Conservation (phyloP, 116 monocot species). For the Phalaenopsis hybrid region DNA sequence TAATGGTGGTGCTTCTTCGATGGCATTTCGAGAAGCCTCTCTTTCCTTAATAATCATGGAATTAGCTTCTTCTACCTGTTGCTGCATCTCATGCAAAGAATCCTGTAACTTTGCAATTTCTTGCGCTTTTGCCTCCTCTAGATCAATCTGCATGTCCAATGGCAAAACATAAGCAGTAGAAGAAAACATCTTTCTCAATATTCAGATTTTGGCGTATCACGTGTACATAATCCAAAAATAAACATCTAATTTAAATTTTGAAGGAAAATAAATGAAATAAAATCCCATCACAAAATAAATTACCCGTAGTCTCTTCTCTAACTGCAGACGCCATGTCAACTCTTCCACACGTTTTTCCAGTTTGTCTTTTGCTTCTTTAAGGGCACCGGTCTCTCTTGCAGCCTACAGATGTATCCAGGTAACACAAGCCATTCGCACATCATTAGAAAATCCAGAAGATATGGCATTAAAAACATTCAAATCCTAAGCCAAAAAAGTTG, state of each 20-base stretch:
- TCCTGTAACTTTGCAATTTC: slow-evolving; percentile 38
- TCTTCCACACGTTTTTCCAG: slow-evolving; percentile 68
- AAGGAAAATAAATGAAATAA: slow-evolving; percentile 2
- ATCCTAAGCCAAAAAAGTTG: background rate
- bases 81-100: slow-evolving; percentile 36
- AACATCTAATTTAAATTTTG: background rate
- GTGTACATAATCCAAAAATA: background rate
- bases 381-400: slow-evolving; percentile 63
- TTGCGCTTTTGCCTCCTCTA: slow-evolving; percentile 45
- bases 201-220: background rate
- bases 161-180: background rate
- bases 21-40: slow-evolving; percentile 54
- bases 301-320: slow-evolving; percentile 57
- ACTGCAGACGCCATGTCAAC: slow-evolving; percentile 41
- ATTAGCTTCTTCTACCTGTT: slow-evolving; percentile 43
- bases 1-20: slow-evolving; percentile 56
- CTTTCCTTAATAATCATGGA: slow-evolving; percentile 40
- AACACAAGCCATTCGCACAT: background rate
- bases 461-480: background rate
- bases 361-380: slow-evolving; percentile 69
- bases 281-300: slow-evolving; percentile 9
- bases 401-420: slow-evolving; percentile 26
- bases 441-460: slow-evolving; percentile 3
- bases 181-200: background rate
- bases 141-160: slow-evolving; percentile 36